Conservation (phyloP, 202 grass and related monocot species). For the Dendrocalamus latiflorus region DNA sequence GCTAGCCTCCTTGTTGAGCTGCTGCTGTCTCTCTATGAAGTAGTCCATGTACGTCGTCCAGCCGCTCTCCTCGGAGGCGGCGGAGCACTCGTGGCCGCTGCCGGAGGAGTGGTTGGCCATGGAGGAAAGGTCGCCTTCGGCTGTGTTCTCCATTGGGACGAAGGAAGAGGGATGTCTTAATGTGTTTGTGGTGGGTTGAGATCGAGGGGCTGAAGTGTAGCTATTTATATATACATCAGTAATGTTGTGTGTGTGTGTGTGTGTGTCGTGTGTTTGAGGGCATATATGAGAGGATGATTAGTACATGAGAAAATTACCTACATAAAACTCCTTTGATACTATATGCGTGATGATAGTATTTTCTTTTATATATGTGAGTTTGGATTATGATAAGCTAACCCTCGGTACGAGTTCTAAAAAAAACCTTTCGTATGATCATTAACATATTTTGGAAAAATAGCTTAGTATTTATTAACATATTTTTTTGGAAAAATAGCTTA, state of each 20-base stretch:
- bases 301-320: too few species aligned
- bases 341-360: too few species aligned
- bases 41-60: constrained; percentile 47
- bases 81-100: neutral
- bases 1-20: neutral
- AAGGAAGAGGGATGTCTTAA: neutral
- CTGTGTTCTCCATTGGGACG: constrained; percentile 8
- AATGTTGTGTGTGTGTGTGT: neutral
- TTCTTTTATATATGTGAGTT: neutral
- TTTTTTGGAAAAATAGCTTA: too few species aligned
- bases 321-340: neutral
- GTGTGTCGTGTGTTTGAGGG: neutral
- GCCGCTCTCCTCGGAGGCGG: too few species aligned
- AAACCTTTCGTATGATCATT: too few species aligned
- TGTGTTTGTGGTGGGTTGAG: neutral
- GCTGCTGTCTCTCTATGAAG: constrained; percentile 18
- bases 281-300: neutral
- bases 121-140: neutral
- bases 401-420: too few species aligned
- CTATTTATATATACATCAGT: neutral
- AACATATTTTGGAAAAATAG: too few species aligned
- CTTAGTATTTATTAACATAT: too few species aligned
- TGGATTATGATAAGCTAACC: neutral
- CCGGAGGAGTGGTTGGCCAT: neutral
- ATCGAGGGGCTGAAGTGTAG: neutral